Conservation (phyloP, 1,284 basidiomycete genomes). For the Anthracocystis setariae region DNA sequence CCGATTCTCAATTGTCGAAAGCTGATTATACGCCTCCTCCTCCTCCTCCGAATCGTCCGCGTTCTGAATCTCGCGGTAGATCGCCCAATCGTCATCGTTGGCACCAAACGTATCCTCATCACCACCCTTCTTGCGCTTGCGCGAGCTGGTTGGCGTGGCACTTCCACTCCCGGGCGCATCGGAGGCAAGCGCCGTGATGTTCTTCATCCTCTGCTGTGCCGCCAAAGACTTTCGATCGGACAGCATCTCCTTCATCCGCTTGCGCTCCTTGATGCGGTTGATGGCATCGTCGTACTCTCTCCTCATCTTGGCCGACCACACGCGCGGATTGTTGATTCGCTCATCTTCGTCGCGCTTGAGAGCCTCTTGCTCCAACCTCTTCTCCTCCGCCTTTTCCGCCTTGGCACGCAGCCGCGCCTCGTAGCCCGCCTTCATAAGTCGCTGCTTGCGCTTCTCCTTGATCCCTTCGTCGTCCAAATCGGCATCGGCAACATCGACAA, state of each 20-base stretch:
- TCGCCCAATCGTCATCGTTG: conserved; percentile 96
- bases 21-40: conserved; percentile 83
- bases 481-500: conserved; percentile 88
- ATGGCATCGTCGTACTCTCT: conserved; percentile 73
- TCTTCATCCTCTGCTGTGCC: conserved; percentile 96
- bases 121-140: conserved; percentile 56
- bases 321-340: conserved; percentile 69
- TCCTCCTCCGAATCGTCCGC: conserved; percentile 92
- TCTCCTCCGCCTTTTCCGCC: conserved; percentile 84
- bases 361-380: conserved; percentile 72
- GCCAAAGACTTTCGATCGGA: conserved; percentile 92
- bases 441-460: conserved; percentile 94
- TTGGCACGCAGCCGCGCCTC: conserved; percentile 87
- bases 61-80: conserved; percentile 94
- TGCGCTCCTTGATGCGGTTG: conserved; percentile 84
- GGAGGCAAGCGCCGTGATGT: conserved; percentile 87
- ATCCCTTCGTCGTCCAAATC: conserved; percentile 92
- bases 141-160: conserved; percentile 27
- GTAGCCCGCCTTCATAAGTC: conserved; percentile 90
- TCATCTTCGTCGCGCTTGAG: conserved; percentile 84
- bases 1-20: conserved; percentile 82
- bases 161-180: conserved; percentile 67
- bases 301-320: conserved; percentile 56
- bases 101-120: conserved; percentile 93
- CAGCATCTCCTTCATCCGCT: conserved; percentile 82